phyloP scores from a whole-genome alignment of 1,284 basidiomycete species.

The Malassezia brasiliensis region DNA sequence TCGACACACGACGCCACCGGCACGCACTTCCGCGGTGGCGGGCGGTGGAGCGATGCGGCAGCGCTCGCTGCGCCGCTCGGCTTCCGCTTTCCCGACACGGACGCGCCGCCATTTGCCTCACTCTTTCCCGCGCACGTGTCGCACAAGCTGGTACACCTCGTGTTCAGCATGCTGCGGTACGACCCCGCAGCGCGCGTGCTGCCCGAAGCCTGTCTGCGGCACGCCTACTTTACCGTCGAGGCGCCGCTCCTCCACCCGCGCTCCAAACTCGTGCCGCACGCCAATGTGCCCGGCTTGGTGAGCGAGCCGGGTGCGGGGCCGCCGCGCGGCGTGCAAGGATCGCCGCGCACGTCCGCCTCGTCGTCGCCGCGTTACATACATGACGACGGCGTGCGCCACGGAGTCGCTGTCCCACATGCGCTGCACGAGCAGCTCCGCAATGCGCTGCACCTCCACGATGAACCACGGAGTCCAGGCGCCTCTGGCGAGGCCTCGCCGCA shows the following conservation, averaged over 20 bases:
- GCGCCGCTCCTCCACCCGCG: background rate
- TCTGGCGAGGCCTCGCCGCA: too few species aligned
- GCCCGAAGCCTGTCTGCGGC: slow-evolving; percentile 72
- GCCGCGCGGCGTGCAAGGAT: background rate
- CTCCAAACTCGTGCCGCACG: background rate
- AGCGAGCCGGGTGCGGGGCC: too few species aligned
- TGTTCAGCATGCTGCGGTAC: slow-evolving; percentile 81
- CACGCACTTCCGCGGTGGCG: slow-evolving; percentile 64
- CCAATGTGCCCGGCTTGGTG: too few species aligned
- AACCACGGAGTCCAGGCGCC: too few species aligned
- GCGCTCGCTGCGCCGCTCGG: slow-evolving; percentile 75
- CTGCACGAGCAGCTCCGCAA: background rate
- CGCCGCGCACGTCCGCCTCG: background rate
- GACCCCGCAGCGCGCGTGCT: slow-evolving; percentile 78
- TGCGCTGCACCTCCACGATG: background rate
- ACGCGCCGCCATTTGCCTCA: slow-evolving; percentile 6
- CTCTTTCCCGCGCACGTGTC: slow-evolving; percentile 14
- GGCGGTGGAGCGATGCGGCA: slow-evolving; percentile 79
- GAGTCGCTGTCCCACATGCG: background rate
- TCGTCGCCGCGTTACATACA: too few species aligned
- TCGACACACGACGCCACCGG: slow-evolving; percentile 63
- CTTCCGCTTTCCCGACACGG: slow-evolving; percentile 80
- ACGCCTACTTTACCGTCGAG: slow-evolving; percentile 68
- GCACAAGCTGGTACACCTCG: slow-evolving; percentile 73
- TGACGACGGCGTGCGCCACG: background rate